Base-by-base conservation (phyloP, 352 stramenopile genomes). In the Plasmopara muralis region DNA sequence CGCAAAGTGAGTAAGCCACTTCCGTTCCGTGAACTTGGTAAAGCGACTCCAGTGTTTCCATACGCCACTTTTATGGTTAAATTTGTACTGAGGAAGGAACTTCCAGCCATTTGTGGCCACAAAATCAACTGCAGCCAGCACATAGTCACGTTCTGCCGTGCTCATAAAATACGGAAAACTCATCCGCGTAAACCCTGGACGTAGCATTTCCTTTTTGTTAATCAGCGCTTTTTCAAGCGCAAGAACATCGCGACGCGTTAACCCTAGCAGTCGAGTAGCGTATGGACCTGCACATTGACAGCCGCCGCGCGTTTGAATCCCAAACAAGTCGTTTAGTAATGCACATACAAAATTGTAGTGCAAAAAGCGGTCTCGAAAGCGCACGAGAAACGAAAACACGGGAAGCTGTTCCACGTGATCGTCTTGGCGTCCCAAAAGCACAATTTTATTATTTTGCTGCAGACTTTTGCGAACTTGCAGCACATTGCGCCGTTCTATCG, bases 271-370 rank as follows among this genome's bases (percentile, higher is more conserved):
- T 0, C 74, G 66, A 59, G 95, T 83, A n/a, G 84, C 92, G 61
- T 98, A 98, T 2, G 93, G 95, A 28, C 96, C 97, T n/a, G 96
- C 93, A 86, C 77, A 62, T 66, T 85, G 85, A 95, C 71, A 81
- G 42, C 72, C 72, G 30, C 72, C 72, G 35, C 72, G 69, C 1
- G 64, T 79, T 50, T 79, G 96, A 35, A 99, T 93, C 13, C 97
- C 97, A 70, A 99, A 99, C 4, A 99, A 66, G 67, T 99, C 97
- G 54, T 98, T 99, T 9, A 99, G 74, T 37, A 99, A 67, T 33
- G 95, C 93, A 55, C 89, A 98, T 16, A 99, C 96, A 55, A 98
- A 99, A 62, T 99, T 98, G 72, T 97, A 99, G 70, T 99, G 97
- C 43, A 99, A 65, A 68, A 97, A 98, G 18, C 87, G 57, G 25